A percentile compares a stretch with the other conserved stretches of the same genome.
These are phyloP conservation scores for Trichophyton mentagrophytes DNA, from an alignment of 2,329 filamentous ascomycete genomes.

Conservation along the genomic window DNA sequence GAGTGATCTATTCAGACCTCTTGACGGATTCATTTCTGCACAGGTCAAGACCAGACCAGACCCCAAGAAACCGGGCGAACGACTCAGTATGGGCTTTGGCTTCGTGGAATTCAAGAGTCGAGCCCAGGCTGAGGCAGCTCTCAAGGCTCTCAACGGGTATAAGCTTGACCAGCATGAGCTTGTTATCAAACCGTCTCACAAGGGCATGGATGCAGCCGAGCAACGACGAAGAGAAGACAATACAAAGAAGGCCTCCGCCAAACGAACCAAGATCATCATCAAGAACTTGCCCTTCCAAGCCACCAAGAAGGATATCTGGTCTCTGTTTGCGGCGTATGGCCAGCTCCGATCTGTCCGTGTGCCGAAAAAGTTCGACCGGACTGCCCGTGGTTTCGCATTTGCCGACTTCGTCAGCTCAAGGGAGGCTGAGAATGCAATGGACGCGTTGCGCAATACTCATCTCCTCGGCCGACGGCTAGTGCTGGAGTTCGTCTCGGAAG, in stretches of 20 bases:
- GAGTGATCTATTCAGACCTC: constrained; percentile 60
- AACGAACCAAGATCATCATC: constrained; percentile 85
- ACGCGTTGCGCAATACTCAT: constrained; percentile 84
- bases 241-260: constrained; percentile 63
- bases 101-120: constrained; percentile 81
- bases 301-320: constrained; percentile 78
- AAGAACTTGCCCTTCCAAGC: constrained; percentile 97
- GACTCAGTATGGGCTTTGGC: constrained; percentile 92
- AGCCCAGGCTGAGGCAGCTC: constrained; percentile 63
- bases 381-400: constrained; percentile 87
- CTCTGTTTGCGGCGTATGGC: constrained; percentile 78
- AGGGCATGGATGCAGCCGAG: constrained; percentile 35
- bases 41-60: constrained; percentile 88
- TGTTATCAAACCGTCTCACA: constrained; percentile 74
- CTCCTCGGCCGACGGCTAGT: constrained; percentile 79
- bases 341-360: constrained; percentile 84
- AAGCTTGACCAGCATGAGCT: constrained; percentile 79
- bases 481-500: constrained; percentile 79
- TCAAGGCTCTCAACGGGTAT: constrained; percentile 76
- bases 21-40: constrained; percentile 81
- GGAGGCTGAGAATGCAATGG: constrained; percentile 83
- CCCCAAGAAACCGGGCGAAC: constrained; percentile 75
- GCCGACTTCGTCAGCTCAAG: constrained; percentile 85
- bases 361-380: constrained; percentile 85
- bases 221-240: constrained; percentile 57